Base-by-base conservation (phyloP, 345 rosid genomes). In the Atalantia buxifolia region DNA sequence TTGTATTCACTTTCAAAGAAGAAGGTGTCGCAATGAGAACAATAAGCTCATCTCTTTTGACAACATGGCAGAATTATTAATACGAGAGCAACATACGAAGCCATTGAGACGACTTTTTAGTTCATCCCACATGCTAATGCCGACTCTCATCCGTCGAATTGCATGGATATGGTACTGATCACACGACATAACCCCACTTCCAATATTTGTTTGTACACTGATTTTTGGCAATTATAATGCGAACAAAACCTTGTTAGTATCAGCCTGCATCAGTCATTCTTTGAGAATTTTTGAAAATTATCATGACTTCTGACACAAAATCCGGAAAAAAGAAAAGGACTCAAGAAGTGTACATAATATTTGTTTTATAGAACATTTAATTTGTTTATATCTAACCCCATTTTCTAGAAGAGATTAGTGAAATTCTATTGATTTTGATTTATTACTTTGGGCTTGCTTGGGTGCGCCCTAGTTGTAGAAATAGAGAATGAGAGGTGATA, bases 71-170 rank as follows among this genome's bases (percentile, higher is more conserved):
- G 66, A 57, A 71, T 28, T 59, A 75, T 75, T 36, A 53, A 72
- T 40, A 53, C 24, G 71, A 78, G 63, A 71, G 73, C 66, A 56
- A 68, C n/a, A 31, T 63, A 75, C 70, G 40, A 55, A 68, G 25
- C 60, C 40, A 78, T 75, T 36, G 72, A 38, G 57, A 78, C 66
- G 71, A 53, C 75, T 70, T 66, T 28, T 38, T 38, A 60, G 74
- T 65, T 50, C 77, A 73, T 35, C 77, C 81, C 83, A 83, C 81
- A 48, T 80, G 86, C 62, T 69, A 57, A 57, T 77, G 83, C 83
- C 80, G 42, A 74, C 72, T 76, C 79, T 63, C 83, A 40, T 18
- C 63, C 69, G 77, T 80, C 66, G 65, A 70, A 55, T 0, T 71
- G 61, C 19, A 12, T 30, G 69, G 66, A 67, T 69, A 64, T 63